Percentiles rank a stretch among this genome's conserved stretches.
Evolutionary conservation across 2,329 filamentous ascomycete species (phyloP).

Genomic region (Sclerotinia spermophila): DNA sequence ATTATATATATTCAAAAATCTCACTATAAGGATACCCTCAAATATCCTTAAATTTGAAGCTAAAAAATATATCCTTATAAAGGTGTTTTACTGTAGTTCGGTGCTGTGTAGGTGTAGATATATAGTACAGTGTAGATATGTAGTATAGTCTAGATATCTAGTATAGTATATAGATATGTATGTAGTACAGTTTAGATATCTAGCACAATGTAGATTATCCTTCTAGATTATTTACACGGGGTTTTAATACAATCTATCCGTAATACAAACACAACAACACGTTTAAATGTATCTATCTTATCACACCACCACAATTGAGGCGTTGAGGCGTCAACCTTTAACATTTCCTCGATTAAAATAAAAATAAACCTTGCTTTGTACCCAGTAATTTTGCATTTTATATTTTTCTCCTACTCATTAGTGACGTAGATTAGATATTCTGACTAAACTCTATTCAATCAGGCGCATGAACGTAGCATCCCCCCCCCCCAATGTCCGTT

Average conservation of each 20-base stretch:
- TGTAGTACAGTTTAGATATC: no score
- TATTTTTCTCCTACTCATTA: not conserved
- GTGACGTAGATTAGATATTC: conserved; percentile 1
- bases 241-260: not conserved
- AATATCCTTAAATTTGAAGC: no score
- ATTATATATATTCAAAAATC: no score
- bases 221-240: not conserved
- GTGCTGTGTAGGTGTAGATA: no score
- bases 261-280: not conserved
- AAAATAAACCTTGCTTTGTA: not conserved
- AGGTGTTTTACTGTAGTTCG: no score
- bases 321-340: not conserved
- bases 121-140: no score
- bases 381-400: not conserved
- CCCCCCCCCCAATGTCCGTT: no score
- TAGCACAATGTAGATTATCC: no score
- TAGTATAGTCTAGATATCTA: no score
- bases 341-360: not conserved
- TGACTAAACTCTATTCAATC: not conserved
- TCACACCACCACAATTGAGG: not conserved
- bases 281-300: not conserved
- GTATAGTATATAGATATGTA: no score
- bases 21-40: no score
- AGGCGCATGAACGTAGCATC: not conserved
- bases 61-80: no score